These are phyloP conservation scores for Cladophialophora immunda DNA, from an alignment of 2,329 filamentous ascomycete species.

Conservation along the genomic window DNA sequence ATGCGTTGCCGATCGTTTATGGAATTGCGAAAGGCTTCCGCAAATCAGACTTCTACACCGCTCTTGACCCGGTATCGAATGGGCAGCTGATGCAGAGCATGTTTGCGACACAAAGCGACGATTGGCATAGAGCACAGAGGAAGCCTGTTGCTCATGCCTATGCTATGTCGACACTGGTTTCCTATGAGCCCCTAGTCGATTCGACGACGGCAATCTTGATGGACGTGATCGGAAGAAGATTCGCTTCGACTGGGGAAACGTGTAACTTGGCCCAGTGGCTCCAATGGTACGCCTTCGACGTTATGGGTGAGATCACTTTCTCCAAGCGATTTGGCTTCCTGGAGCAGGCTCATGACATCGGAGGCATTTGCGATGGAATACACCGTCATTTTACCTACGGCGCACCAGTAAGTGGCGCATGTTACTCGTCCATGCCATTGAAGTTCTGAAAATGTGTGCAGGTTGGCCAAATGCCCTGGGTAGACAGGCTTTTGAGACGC, in stretches of 20 bases:
- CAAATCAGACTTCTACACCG: constrained; percentile 8
- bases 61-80: background rate
- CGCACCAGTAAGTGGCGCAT: constrained; percentile 1
- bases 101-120: background rate
- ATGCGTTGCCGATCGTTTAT: constrained; percentile 25
- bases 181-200: constrained; percentile 14
- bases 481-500: constrained; percentile 49
- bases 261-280: constrained; percentile 47
- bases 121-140: background rate
- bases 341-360: constrained; percentile 43
- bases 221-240: constrained; percentile 22
- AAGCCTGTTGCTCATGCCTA: constrained; percentile 8
- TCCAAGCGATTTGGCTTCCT: constrained; percentile 47
- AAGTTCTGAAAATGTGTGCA: background rate
- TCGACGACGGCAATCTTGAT: constrained; percentile 1
- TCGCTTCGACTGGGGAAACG: constrained; percentile 23
- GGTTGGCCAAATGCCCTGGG: constrained; percentile 48
- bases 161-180: constrained; percentile 13
- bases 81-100: background rate
- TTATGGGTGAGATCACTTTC: constrained; percentile 46
- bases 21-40: constrained; percentile 6
- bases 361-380: constrained; percentile 52
- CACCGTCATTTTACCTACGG: constrained; percentile 47
- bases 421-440: background rate
- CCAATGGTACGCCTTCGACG: constrained; percentile 49